These are phyloP conservation scores for Ogataea minuta DNA, from an alignment of 805 yeast genomes.

Conservation along the genomic window DNA sequence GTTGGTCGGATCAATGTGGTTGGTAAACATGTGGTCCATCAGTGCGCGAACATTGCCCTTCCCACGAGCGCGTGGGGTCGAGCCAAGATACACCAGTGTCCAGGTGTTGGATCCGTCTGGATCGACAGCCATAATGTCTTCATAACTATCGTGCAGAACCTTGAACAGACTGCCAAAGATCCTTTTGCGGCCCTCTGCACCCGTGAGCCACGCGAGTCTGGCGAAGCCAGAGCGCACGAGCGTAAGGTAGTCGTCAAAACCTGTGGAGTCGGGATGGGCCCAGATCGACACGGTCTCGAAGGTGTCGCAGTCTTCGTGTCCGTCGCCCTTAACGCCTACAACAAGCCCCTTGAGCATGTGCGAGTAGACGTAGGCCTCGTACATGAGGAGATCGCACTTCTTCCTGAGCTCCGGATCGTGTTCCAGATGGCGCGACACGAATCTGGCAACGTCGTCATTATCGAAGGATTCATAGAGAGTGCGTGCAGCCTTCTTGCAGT, in stretches of 20 bases:
- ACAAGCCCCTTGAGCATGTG: constrained; percentile 51
- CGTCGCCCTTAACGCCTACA: constrained; percentile 47
- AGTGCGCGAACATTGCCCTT: constrained; percentile 53
- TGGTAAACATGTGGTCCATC: constrained; percentile 47
- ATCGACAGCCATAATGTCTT: constrained; percentile 44
- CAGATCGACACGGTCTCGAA: constrained; percentile 58
- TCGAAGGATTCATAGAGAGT: constrained; percentile 36
- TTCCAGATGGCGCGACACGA: constrained; percentile 33
- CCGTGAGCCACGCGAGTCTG: constrained; percentile 47
- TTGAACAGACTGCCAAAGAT: constrained; percentile 51
- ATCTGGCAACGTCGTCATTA: constrained; percentile 34
- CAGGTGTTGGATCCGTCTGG: constrained; percentile 29
- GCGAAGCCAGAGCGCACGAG: constrained; percentile 53
- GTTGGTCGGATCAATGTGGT: constrained; percentile 42
- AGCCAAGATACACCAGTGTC: constrained; percentile 36
- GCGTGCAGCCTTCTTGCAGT: constrained; percentile 35
- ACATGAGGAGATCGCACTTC: constrained; percentile 40
- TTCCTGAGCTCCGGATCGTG: constrained; percentile 31
- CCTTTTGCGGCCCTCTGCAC: constrained; percentile 47
- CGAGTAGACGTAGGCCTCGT: constrained; percentile 50
- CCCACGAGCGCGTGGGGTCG: constrained; percentile 47
- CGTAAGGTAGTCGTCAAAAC: constrained; percentile 45
- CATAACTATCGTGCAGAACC: constrained; percentile 47
- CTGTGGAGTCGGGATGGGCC: constrained; percentile 46
- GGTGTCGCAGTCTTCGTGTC: constrained; percentile 28